Conservation (phyloP, 805 yeast genomes). For the Starmera amethionina region DNA sequence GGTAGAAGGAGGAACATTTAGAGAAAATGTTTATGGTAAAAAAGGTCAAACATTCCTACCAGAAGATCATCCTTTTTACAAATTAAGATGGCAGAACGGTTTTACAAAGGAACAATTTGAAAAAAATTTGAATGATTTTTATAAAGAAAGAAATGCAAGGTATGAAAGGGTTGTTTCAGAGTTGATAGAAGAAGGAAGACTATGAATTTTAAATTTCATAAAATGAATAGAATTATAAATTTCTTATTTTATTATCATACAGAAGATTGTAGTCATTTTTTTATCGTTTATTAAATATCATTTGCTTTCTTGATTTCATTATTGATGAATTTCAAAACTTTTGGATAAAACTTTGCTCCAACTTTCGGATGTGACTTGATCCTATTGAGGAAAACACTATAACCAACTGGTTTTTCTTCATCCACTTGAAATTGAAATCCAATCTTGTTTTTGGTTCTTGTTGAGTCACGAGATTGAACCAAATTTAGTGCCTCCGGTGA, state of each 20-base stretch:
- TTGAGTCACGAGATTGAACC: slow-evolving; percentile 10
- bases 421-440: slow-evolving; percentile 19
- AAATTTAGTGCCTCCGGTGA: slow-evolving; percentile 7
- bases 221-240: no score
- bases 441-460: slow-evolving; percentile 12
- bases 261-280: not conserved
- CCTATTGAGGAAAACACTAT: slow-evolving; percentile 35
- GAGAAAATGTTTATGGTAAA: slow-evolving; percentile 4
- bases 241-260: no score
- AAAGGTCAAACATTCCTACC: slow-evolving; percentile 2
- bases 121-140: no score
- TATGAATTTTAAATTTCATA: no score
- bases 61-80: slow-evolving; percentile 2
- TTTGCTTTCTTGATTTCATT: slow-evolving; percentile 2
- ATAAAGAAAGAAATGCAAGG: no score
- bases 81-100: slow-evolving; percentile 2
- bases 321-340: slow-evolving; percentile 25
- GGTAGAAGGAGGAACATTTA: slow-evolving; percentile 3
- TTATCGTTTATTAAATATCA: not conserved
- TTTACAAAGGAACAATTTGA: slow-evolving; percentile 1
- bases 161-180: no score
- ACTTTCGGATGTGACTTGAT: slow-evolving; percentile 42
- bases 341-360: slow-evolving; percentile 35
- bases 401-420: slow-evolving; percentile 31
- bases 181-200: no score